Evolutionary conservation across 2,329 filamentous ascomycete species (phyloP).

Genomic region (Penicillium sp.): DNA sequence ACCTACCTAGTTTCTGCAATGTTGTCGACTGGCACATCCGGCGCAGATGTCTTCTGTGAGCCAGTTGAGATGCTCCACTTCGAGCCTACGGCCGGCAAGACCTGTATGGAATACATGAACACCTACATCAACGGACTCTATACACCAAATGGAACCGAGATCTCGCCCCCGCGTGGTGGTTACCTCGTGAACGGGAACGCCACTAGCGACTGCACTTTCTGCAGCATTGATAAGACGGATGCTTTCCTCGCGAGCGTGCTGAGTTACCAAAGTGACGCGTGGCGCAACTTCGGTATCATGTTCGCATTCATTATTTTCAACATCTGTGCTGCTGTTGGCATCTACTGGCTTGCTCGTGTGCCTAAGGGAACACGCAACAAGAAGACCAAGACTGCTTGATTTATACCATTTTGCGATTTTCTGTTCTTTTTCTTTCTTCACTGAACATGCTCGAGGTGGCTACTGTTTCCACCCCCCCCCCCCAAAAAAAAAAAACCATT

Average conservation of each 20-base stretch:
- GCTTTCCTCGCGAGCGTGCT: slow-evolving; percentile 45
- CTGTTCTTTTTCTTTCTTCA: background rate
- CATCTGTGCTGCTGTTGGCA: slow-evolving; percentile 54
- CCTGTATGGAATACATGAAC: slow-evolving; percentile 55
- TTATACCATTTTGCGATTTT: background rate
- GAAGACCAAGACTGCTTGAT: slow-evolving; percentile 15
- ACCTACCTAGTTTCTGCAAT: slow-evolving; percentile 58
- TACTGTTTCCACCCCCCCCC: background rate
- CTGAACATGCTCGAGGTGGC: background rate
- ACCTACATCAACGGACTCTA: slow-evolving; percentile 33
- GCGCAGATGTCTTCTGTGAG: slow-evolving; percentile 31
- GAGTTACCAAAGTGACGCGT: slow-evolving; percentile 50
- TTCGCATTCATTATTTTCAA: slow-evolving; percentile 67
- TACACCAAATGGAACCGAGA: background rate
- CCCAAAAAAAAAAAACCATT: background rate
- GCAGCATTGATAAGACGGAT: slow-evolving; percentile 46
- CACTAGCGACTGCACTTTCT: slow-evolving; percentile 51
- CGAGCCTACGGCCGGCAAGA: slow-evolving; percentile 56
- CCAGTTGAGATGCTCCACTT: slow-evolving; percentile 32
- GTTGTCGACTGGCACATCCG: slow-evolving; percentile 39
- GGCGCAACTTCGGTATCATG: slow-evolving; percentile 69
- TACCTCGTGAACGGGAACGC: slow-evolving; percentile 45
- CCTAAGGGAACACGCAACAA: slow-evolving; percentile 36
- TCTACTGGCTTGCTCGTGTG: slow-evolving; percentile 64
- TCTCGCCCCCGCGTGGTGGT: slow-evolving; percentile 29